Conservation (phyloP, 305 asterid species). For the Fraxinus sp. region DNA sequence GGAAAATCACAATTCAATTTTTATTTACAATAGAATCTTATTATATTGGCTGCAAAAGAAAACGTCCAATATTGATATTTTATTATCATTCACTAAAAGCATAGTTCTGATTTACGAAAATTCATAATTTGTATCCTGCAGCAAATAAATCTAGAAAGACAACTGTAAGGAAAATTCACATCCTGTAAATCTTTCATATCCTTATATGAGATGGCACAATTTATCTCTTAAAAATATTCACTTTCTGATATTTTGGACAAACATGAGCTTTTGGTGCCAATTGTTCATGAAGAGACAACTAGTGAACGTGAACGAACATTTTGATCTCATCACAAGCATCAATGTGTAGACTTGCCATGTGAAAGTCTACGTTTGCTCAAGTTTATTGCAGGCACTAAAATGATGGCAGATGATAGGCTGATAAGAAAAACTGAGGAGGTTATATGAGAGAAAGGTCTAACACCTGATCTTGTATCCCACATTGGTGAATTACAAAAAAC, state of each 20-base stretch:
- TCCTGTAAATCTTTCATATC: slow-evolving; percentile 1
- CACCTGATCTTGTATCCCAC: neutral
- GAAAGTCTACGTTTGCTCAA: neutral
- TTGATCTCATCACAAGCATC: slow-evolving; percentile 2
- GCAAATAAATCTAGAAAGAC: neutral
- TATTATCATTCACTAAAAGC: neutral
- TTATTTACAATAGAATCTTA: slow-evolving; percentile 16
- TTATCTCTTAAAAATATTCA: neutral
- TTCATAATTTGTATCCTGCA: neutral
- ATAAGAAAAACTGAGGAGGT: neutral
- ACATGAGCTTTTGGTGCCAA: neutral
- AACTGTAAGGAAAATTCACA: slow-evolving; percentile 7
- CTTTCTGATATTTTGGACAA: neutral
- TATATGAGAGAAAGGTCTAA: neutral
- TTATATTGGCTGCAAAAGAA: slow-evolving; percentile 18
- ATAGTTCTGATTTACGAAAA: neutral
- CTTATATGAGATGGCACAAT: slow-evolving; percentile 6
- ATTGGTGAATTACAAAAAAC: neutral
- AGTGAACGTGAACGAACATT: slow-evolving; percentile 3
- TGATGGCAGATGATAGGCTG: neutral
- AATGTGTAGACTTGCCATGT: neutral
- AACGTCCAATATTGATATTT: neutral
- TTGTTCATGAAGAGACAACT: neutral
- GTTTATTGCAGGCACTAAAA: slow-evolving; percentile 9
- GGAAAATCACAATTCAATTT: slow-evolving; percentile 16